Conservation (phyloP, 1,284 basidiomycete genomes). For the Pisolithus thermaeus region DNA sequence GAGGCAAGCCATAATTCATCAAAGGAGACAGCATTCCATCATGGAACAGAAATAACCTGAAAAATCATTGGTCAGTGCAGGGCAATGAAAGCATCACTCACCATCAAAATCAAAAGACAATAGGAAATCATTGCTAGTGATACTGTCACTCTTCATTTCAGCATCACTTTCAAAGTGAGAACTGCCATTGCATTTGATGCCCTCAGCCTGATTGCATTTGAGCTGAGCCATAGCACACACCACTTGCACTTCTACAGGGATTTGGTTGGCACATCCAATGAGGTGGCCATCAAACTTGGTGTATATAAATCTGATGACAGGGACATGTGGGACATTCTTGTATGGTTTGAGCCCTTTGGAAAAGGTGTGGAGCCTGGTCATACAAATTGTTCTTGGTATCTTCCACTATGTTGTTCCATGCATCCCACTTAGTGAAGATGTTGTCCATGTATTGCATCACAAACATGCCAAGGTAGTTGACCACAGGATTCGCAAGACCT, state of each 20-base stretch:
- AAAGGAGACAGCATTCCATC: background rate
- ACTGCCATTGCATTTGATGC: too few species aligned
- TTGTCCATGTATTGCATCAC: slow-evolving; percentile 10
- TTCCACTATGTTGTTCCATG: slow-evolving; percentile 13
- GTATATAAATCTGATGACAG: slow-evolving; percentile 11
- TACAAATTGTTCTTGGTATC: slow-evolving; percentile 4
- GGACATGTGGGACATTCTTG: slow-evolving; percentile 7
- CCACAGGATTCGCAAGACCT: background rate
- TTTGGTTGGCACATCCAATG: slow-evolving; percentile 12
- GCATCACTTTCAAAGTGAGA: background rate
- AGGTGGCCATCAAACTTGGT: slow-evolving; percentile 19
- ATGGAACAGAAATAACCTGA: background rate
- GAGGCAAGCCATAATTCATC: background rate
- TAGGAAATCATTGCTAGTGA: background rate
- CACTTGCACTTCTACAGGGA: background rate
- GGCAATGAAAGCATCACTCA: slow-evolving; percentile 6
- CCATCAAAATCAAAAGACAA: background rate
- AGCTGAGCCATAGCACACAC: background rate
- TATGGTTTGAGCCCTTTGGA: background rate
- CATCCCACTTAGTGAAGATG: background rate
- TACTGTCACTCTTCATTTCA: background rate
- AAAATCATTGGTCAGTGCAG: slow-evolving; percentile 6
- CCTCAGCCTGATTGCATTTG: background rate
- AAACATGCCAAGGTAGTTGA: slow-evolving; percentile 22
- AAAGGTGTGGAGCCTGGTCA: slow-evolving; percentile 2